These are phyloP conservation scores for Epichloe glyceriae DNA, from an alignment of 2,329 filamentous ascomycete genomes.

Conservation along the genomic window DNA sequence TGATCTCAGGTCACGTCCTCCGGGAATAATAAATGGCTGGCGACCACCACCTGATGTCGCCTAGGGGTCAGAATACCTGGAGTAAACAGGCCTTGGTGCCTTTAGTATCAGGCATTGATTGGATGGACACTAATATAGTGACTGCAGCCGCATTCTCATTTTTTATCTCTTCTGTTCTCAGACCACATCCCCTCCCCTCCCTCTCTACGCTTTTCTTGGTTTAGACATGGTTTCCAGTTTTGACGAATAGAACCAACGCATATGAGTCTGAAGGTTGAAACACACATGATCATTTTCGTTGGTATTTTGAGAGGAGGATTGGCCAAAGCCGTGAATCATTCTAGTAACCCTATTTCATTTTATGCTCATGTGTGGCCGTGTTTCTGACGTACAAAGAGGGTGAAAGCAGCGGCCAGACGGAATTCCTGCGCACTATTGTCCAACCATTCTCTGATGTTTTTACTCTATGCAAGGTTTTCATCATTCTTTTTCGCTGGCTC, in stretches of 20 bases:
- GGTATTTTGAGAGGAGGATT: not conserved
- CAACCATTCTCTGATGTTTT: not conserved
- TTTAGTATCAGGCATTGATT: not conserved
- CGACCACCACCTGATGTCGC: constrained; percentile 5
- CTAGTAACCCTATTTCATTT: not conserved
- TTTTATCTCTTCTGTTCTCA: not conserved
- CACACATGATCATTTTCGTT: not conserved
- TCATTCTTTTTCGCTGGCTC: too few species aligned
- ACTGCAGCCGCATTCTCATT: not conserved
- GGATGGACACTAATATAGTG: not conserved
- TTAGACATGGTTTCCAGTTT: constrained; percentile 2
- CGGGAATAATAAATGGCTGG: constrained; percentile 10
- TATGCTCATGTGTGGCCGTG: not conserved
- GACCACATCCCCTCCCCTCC: not conserved
- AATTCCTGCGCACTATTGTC: not conserved
- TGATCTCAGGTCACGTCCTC: constrained; percentile 10
- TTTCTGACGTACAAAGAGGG: not conserved
- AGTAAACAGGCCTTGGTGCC: not conserved
- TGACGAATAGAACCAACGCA: constrained; percentile 1
- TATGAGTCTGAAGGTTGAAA: not conserved
- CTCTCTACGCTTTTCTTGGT: not conserved
- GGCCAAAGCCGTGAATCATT: not conserved
- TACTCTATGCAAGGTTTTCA: too few species aligned
- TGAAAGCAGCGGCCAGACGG: not conserved
- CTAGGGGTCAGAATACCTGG: constrained; percentile 1